A percentile compares a stretch with the other conserved stretches of the same genome.
Conservation (phyloP, 495 filamentous ascomycete species). For the Neurospora sp. region DNA sequence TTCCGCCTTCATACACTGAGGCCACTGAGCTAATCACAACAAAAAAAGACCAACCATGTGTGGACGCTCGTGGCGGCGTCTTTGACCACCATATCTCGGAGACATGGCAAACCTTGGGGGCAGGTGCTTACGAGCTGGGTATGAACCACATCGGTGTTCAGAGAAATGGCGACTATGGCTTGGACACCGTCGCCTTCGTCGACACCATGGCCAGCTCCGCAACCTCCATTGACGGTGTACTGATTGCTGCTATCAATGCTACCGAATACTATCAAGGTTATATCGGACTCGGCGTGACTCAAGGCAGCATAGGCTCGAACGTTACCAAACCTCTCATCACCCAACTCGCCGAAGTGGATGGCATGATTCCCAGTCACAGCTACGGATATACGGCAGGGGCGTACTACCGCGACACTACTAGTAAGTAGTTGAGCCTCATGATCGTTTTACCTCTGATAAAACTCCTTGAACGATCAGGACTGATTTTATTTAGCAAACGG, state of each 20-base stretch:
- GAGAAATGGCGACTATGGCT: conserved; percentile 48
- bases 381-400: conserved; percentile 63
- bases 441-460: background rate
- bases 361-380: conserved; percentile 48
- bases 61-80: conserved; percentile 40
- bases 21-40: conserved; percentile 15
- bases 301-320: conserved; percentile 30
- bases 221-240: conserved; percentile 35
- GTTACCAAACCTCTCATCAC: conserved; percentile 27
- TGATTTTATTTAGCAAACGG: conserved; percentile 13
- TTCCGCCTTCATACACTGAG: background rate
- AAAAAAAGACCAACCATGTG: conserved; percentile 29
- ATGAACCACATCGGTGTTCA: conserved; percentile 42
- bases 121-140: conserved; percentile 39
- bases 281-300: conserved; percentile 45
- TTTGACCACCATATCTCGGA: conserved; percentile 42
- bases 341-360: conserved; percentile 39
- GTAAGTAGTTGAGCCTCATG: conserved; percentile 7
- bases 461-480: background rate
- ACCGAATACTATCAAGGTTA: conserved; percentile 48
- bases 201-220: conserved; percentile 29
- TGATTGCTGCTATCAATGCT: conserved; percentile 46
- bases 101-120: conserved; percentile 46
- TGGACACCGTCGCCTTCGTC: conserved; percentile 43
- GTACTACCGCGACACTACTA: conserved; percentile 39